These are phyloP conservation scores for Musa beccarii DNA, from an alignment of 176 grass and related monocot genomes.

Conservation along the genomic window DNA sequence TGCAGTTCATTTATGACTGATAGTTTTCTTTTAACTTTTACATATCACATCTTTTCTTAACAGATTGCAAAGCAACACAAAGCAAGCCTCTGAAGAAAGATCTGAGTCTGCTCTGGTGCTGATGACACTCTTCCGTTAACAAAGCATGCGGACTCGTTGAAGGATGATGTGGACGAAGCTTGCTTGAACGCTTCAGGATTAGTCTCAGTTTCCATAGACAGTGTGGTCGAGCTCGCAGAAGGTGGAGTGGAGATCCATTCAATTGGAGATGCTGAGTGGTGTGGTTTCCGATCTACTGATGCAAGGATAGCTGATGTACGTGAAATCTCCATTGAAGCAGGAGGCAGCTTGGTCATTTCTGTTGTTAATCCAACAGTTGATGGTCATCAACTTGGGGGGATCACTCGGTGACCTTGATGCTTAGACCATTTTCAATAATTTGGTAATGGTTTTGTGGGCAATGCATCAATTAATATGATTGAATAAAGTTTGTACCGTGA, in stretches of 20 bases:
- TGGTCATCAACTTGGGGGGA: constrained; percentile 10
- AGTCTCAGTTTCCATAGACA: constrained; percentile 29
- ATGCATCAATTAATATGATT: not conserved
- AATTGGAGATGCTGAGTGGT: constrained; percentile 50
- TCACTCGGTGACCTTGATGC: not conserved
- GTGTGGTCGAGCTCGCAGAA: constrained; percentile 40
- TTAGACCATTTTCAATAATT: not conserved
- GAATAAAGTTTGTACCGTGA: not conserved
- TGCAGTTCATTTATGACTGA: too few species aligned
- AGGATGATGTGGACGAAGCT: constrained; percentile 73
- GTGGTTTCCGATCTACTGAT: constrained; percentile 29
- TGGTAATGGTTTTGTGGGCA: too few species aligned
- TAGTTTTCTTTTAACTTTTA: not conserved
- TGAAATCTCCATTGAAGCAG: constrained; percentile 43
- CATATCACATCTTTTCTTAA: constrained; percentile 17
- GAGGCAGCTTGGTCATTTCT: constrained; percentile 70
- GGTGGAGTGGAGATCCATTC: constrained; percentile 63
- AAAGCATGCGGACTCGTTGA: constrained; percentile 46
- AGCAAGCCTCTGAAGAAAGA: constrained; percentile 71
- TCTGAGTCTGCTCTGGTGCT: constrained; percentile 46
- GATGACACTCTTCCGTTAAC: constrained; percentile 17
- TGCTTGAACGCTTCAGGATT: constrained; percentile 56
- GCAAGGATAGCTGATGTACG: constrained; percentile 54
- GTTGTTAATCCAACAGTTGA: constrained; percentile 39
- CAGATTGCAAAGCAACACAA: constrained; percentile 76